phyloP scores from a whole-genome alignment of 352 stramenopile species.

The Pythium brassicae region DNA sequence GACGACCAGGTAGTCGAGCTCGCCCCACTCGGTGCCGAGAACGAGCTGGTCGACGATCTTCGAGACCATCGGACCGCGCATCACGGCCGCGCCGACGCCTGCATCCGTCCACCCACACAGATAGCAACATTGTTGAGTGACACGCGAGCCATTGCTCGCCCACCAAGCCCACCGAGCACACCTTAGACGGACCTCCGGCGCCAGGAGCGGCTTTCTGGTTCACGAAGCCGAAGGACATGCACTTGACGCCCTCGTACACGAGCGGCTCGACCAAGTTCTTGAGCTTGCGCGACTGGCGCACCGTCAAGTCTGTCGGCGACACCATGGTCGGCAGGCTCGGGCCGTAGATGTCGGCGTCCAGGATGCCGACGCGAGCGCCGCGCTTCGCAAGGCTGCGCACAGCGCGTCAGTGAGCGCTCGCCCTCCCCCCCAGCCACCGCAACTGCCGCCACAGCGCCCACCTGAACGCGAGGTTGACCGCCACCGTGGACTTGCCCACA shows the following conservation, averaged over 20 bases:
- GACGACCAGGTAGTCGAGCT: slow-evolving; percentile 98
- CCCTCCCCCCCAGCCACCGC: neutral
- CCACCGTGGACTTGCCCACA: slow-evolving; percentile 99
- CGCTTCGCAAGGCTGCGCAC: slow-evolving; percentile 70
- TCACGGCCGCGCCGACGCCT: slow-evolving; percentile 88
- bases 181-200: slow-evolving; percentile 40
- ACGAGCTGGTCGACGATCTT: slow-evolving; percentile 97
- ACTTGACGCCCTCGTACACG: slow-evolving; percentile 86
- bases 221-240: slow-evolving; percentile 93
- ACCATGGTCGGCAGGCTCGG: slow-evolving; percentile 97
- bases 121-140: slow-evolving; percentile 7
- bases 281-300: slow-evolving; percentile 62
- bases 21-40: slow-evolving; percentile 96
- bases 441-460: slow-evolving; percentile 9
- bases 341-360: slow-evolving; percentile 99
- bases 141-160: neutral
- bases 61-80: slow-evolving; percentile 98
- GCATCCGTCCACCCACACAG: slow-evolving; percentile 1
- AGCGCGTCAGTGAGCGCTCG: neutral
- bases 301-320: slow-evolving; percentile 56
- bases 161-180: slow-evolving; percentile 3
- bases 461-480: slow-evolving; percentile 97
- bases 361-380: slow-evolving; percentile 94
- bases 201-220: slow-evolving; percentile 81
- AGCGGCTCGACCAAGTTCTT: slow-evolving; percentile 82